Base-by-base conservation (phyloP, 495 filamentous ascomycete genomes). In the Margaritispora aquatica region DNA sequence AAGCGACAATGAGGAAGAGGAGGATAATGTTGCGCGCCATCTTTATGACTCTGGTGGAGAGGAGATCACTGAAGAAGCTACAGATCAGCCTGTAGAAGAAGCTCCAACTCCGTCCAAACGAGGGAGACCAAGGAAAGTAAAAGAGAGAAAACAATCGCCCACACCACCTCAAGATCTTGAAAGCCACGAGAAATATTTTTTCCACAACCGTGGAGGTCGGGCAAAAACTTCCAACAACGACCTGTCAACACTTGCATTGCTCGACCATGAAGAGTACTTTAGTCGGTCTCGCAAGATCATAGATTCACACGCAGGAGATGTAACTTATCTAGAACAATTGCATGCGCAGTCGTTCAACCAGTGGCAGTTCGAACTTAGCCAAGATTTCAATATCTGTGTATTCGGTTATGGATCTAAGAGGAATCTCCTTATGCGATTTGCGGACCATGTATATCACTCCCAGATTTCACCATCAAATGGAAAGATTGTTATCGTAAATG, bases 331-430 rank as follows among this genome's bases (percentile, higher is more conserved):
- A 26, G 76, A 86, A 55, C 79, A 85, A 20, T 74, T 96, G 22
- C 92, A 97, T 69, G 78, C 81, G 46, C 82, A 86, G 41, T 88
- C 87, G 17, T 97, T 96, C 69, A 79, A 86, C 13, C 94, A 97
- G 69, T 98, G 94, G 94, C 72, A 78, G 17, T 98, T 97, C 65
- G 95, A 98, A 73, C 81, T 97, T 21, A 80, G 84, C 31, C 84
- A 96, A 68, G 86, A 86, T 44, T 97, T 96, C 77, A 96, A 88
- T 68, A 79, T 96, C 57, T 94, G 95, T 65, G 73, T 97, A 2
- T 96, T 93, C 68, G 94, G 94, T 26, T 97, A 89, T 63, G 94
- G 94, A 5, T 92, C 88, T 38, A 98, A 97, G 67, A 79, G 89
- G 13, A 74, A 75, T 13, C 84, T 97, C 0, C 77, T 92, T 15